These are phyloP conservation scores for Leccinum uliginosum DNA, from an alignment of 768 basidiomycete species.

Conservation along the genomic window DNA sequence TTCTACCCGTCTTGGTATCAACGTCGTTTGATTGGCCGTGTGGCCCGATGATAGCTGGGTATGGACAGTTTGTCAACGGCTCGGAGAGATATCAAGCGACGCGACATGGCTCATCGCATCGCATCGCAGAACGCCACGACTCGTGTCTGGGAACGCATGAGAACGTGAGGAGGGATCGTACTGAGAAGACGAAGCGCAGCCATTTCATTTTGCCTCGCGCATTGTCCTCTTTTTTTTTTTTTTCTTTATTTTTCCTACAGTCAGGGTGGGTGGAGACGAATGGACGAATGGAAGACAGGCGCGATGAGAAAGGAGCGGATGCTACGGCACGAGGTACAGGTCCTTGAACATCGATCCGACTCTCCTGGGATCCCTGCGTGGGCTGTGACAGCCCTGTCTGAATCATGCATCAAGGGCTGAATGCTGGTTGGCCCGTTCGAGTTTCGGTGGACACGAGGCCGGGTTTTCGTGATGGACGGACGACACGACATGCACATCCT, in stretches of 20 bases:
- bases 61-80: neutral
- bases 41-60: neutral
- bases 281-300: neutral
- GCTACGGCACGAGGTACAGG: neutral
- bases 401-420: neutral
- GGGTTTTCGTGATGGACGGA: neutral
- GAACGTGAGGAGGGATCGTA: constrained; percentile 2
- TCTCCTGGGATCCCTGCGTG: neutral
- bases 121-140: neutral
- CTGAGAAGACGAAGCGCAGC: neutral
- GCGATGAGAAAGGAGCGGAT: neutral
- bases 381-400: neutral
- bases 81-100: neutral
- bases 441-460: constrained; percentile 7
- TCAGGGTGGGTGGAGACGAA: constrained; percentile 2
- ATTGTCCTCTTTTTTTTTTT: neutral
- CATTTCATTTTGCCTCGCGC: neutral
- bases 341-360: neutral
- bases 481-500: neutral
- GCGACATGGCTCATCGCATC: neutral
- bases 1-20: neutral
- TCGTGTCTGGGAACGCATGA: constrained; percentile 5
- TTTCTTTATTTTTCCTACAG: neutral
- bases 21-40: neutral
- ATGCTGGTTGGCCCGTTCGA: neutral